A percentile compares a stretch with the other conserved stretches of the same genome.
Evolutionary conservation across 2,329 filamentous ascomycete genomes (phyloP).

Genomic region (Colletotrichum sp.): DNA sequence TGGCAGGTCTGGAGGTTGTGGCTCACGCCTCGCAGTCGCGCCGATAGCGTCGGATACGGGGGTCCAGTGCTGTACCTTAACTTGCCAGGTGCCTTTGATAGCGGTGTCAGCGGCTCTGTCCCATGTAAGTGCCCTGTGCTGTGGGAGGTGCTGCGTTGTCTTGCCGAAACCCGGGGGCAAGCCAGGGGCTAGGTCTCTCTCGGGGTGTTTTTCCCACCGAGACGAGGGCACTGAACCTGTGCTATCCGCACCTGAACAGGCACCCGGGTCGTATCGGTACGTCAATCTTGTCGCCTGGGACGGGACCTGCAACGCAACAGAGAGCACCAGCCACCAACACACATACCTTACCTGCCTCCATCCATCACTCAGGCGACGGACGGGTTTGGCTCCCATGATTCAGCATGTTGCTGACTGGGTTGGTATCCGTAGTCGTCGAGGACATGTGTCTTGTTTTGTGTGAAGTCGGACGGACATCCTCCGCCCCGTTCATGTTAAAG

Average conservation of each 20-base stretch:
- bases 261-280: not conserved
- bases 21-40: not conserved
- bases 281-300: not conserved
- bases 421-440: not conserved
- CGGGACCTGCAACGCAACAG: not conserved
- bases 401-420: not conserved
- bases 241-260: not conserved
- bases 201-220: not conserved
- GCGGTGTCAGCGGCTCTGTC: not conserved
- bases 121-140: not conserved
- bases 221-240: not conserved
- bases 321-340: not conserved
- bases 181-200: not conserved
- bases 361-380: not conserved
- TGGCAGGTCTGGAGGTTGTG: constrained; percentile 21
- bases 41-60: constrained; percentile 6
- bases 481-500: not conserved
- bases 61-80: not conserved
- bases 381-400: not conserved
- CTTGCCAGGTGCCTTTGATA: not conserved
- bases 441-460: not conserved
- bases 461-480: constrained; percentile 2
- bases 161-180: constrained; percentile 10
- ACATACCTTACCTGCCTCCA: not conserved
- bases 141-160: not conserved